phyloP scores from a whole-genome alignment of 768 basidiomycete genomes.

The Dioszegia crocea region DNA sequence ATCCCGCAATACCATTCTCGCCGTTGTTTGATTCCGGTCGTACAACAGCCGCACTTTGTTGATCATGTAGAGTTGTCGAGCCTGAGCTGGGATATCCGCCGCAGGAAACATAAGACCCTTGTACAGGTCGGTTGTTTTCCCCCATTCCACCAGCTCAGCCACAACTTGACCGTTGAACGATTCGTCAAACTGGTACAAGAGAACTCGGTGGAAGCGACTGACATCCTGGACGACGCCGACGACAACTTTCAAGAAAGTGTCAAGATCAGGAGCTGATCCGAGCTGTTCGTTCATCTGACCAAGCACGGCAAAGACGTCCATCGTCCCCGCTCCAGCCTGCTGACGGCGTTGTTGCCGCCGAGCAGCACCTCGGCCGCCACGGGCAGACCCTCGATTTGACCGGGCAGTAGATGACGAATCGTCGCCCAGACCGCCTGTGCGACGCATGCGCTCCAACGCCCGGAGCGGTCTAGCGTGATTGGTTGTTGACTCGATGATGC shows the following conservation, averaged over 20 bases:
- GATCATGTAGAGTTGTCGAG: constrained; percentile 64
- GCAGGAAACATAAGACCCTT: constrained; percentile 51
- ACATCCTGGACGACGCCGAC: constrained; percentile 72
- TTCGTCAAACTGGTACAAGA: constrained; percentile 80
- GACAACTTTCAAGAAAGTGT: constrained; percentile 66
- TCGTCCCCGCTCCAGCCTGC: constrained; percentile 53
- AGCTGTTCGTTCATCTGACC: constrained; percentile 78
- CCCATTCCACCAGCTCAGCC: constrained; percentile 75
- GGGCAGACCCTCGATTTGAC: neutral
- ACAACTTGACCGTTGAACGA: constrained; percentile 73
- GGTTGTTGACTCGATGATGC: constrained; percentile 69
- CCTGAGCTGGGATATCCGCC: constrained; percentile 55
- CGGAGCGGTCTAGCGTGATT: constrained; percentile 64
- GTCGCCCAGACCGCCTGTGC: constrained; percentile 40
- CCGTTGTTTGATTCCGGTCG: constrained; percentile 67
- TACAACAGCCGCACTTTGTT: constrained; percentile 77
- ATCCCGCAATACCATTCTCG: constrained; percentile 64
- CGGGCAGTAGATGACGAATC: constrained; percentile 8
- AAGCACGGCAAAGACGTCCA: constrained; percentile 75
- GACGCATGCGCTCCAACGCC: constrained; percentile 65
- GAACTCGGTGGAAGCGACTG: constrained; percentile 73
- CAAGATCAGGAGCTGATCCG: constrained; percentile 61
- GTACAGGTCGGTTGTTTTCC: constrained; percentile 66
- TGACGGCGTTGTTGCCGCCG: constrained; percentile 11
- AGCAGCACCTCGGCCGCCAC: constrained; percentile 11